These are phyloP conservation scores for Solanum neorickii DNA, from an alignment of 257 asterid species.

Conservation along the genomic window DNA sequence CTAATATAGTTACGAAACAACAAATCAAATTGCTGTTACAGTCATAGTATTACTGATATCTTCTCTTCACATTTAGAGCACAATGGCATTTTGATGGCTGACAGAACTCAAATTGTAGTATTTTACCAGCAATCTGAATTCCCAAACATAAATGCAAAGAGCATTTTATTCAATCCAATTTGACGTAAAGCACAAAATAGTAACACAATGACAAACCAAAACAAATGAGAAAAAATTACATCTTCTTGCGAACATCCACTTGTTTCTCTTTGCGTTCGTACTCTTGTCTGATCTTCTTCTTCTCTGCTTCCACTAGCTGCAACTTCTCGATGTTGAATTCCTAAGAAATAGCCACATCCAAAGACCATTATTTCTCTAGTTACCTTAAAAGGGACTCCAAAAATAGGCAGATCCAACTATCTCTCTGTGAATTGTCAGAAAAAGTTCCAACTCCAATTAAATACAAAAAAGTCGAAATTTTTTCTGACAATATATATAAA, in stretches of 20 bases:
- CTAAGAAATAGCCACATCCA: conserved; percentile 18
- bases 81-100: background rate
- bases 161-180: background rate
- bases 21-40: background rate
- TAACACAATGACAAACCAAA: background rate
- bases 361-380: background rate
- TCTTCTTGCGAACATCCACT: conserved; percentile 79
- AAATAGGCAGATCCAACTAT: background rate
- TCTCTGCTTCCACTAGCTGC: conserved; percentile 96
- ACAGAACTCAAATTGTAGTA: background rate
- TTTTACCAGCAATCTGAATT: background rate
- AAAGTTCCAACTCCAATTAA: background rate
- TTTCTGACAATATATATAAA: background rate
- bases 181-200: background rate
- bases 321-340: conserved; percentile 98
- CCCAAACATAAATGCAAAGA: background rate
- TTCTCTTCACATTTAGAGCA: background rate
- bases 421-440: background rate
- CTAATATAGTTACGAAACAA: background rate
- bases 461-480: background rate
- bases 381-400: background rate
- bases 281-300: conserved; percentile 95
- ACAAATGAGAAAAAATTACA: conserved; percentile 26
- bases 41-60: background rate
- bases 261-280: conserved; percentile 92